Evolutionary conservation across 768 basidiomycete genomes (phyloP), one percentile per base, ranked within the genome.

Genomic region (Rhizopogon vulgaris): DNA sequence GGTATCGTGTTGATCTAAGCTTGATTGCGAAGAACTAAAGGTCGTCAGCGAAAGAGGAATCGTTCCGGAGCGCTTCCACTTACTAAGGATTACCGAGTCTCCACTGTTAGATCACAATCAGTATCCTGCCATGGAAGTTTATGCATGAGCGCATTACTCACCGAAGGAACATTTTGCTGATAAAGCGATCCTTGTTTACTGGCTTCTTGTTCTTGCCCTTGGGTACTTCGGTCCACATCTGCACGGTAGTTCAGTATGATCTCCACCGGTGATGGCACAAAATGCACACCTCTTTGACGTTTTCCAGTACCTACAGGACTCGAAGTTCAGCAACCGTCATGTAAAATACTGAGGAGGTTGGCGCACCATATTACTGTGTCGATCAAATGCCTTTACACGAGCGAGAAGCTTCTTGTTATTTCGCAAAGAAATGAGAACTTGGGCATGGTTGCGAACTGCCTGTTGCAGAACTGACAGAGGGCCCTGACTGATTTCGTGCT

Each of bases 201-300:
- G 96, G 91, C 66, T 97, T 98, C 76, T 96, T 97, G 66, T 93
- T 93, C 74, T 98, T 98, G 38, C 93, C 94, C 71, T 97, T 98
- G 17, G 96, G 96, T 42, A 85, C 70, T 69, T 99, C 96, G 18
- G 94, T 97, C 96, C 96, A 98, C 95, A 98, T 98, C 93, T 99
- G 56, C 32, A 54, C 46, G 57, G 18, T 24, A 24, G 40, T 56
- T 57, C 27, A 57, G 27, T 2, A 41, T 11, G 34, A 46, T 27
- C 25, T 51, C 18, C 6, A 15, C 37, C 42, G 38, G 40, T 36
- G 41, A 58, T 52, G 41, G 14, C 32, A 41, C 12, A n/a, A 18
- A 54, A 30, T 30, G 66, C 79, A 56, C 63, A 81, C 94, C 85
- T 97, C 94, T 70, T 98, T 98, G 45, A 96, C 94, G 64, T 97